These are phyloP conservation scores for Amanita brunnescens DNA, from an alignment of 768 basidiomycete genomes.

Conservation along the genomic window DNA sequence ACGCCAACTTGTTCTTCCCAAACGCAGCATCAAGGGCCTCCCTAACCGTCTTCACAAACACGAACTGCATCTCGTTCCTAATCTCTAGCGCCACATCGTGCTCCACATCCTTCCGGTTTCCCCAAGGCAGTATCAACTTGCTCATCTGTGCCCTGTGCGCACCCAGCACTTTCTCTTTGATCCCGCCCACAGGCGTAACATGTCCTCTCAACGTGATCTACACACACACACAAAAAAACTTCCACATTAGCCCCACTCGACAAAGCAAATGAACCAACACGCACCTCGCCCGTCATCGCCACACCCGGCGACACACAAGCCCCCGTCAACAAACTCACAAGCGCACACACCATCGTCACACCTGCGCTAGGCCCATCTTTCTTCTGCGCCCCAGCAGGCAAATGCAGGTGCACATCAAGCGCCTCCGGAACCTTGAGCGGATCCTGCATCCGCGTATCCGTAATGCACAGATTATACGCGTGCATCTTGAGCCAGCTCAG, in stretches of 20 bases:
- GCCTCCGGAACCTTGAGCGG: slow-evolving; percentile 64
- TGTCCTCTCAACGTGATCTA: slow-evolving; percentile 78
- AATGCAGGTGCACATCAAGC: slow-evolving; percentile 81
- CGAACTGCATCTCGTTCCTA: slow-evolving; percentile 67
- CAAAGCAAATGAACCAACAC: slow-evolving; percentile 8
- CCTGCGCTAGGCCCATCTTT: slow-evolving; percentile 94
- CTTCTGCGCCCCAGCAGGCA: slow-evolving; percentile 85
- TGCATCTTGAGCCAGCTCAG: slow-evolving; percentile 89
- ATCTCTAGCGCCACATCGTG: slow-evolving; percentile 75
- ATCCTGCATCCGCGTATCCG: slow-evolving; percentile 58
- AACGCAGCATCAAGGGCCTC: slow-evolving; percentile 83
- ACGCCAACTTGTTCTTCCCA: slow-evolving; percentile 56
- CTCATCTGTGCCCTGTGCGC: slow-evolving; percentile 81
- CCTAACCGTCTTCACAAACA: slow-evolving; percentile 69
- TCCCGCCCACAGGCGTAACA: slow-evolving; percentile 80
- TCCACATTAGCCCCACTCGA: too few relatives aligned
- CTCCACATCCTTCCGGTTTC: slow-evolving; percentile 82
- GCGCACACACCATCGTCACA: slow-evolving; percentile 80
- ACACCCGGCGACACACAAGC: slow-evolving; percentile 61
- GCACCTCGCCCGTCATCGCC: slow-evolving; percentile 87
- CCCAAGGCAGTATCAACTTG: slow-evolving; percentile 77
- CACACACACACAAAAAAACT: neutral
- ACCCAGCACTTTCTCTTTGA: slow-evolving; percentile 88
- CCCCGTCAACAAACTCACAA: slow-evolving; percentile 78
- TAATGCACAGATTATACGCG: slow-evolving; percentile 73